Evolutionary conservation across 129 eudicot species (phyloP).

Genomic region (Tagetes erecta): DNA sequence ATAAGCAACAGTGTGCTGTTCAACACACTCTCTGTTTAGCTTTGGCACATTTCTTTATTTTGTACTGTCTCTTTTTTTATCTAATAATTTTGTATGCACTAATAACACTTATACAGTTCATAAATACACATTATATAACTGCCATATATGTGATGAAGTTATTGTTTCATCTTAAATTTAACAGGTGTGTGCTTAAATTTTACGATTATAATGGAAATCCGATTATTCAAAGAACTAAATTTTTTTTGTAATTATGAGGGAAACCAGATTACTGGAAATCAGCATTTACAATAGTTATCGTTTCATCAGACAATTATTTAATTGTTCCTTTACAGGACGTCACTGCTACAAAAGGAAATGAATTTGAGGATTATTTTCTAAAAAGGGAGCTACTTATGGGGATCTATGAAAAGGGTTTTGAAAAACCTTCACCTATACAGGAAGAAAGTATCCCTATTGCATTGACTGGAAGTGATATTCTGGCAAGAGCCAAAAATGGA

Average conservation of each 20-base stretch:
- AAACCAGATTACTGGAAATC: slow-evolving; percentile 7
- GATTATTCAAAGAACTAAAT: background rate
- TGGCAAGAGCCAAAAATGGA: slow-evolving; percentile 40
- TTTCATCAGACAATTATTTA: background rate
- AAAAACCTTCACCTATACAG: slow-evolving; percentile 87
- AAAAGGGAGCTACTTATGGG: slow-evolving; percentile 78
- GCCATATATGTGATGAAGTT: background rate
- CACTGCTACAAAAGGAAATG: slow-evolving; percentile 80
- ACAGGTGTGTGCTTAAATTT: background rate
- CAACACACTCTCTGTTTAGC: background rate
- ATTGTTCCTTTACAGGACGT: slow-evolving; percentile 49
- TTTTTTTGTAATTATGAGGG: background rate
- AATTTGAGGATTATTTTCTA: slow-evolving; percentile 69
- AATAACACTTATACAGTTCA: background rate
- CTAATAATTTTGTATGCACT: background rate
- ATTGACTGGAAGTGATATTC: slow-evolving; percentile 81
- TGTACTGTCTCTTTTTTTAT: background rate
- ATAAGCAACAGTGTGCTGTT: slow-evolving; percentile 11
- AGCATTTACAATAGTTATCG: background rate
- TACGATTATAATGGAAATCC: background rate
- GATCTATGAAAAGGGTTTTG: slow-evolving; percentile 36
- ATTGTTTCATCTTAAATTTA: background rate
- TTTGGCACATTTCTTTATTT: background rate
- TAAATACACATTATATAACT: background rate
- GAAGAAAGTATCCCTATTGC: slow-evolving; percentile 96